Percentiles rank a stretch among this genome's conserved stretches.
These are phyloP conservation scores for Jatropha curcas DNA, from an alignment of 345 rosid genomes.

Conservation along the genomic window DNA sequence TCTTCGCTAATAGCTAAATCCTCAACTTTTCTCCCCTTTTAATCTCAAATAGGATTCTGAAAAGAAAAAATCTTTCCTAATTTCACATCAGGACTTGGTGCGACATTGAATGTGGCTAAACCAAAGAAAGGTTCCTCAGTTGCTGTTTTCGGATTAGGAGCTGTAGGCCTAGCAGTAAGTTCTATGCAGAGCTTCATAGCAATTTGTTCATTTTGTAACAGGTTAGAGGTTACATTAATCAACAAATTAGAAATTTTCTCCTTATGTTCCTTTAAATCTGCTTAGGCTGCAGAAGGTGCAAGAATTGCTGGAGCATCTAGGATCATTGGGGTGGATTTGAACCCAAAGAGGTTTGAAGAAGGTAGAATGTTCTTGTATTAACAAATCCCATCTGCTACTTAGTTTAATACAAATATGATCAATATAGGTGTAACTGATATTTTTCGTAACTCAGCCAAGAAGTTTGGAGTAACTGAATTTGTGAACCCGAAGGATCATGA, in stretches of 20 bases:
- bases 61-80: background rate
- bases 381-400: background rate
- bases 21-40: no score
- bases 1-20: background rate
- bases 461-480: conserved; percentile 46
- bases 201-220: no score
- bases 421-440: background rate
- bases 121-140: conserved; percentile 34
- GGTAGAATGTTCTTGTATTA: conserved; percentile 11
- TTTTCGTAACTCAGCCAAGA: conserved; percentile 34
- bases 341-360: conserved; percentile 32
- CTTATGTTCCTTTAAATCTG: background rate
- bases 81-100: conserved; percentile 34
- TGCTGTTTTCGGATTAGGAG: conserved; percentile 45
- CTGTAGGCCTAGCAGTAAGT: conserved; percentile 42
- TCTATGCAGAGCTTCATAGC: background rate
- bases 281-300: conserved; percentile 45
- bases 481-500: conserved; percentile 43
- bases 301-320: conserved; percentile 38
- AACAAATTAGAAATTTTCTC: background rate
- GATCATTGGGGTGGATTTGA: conserved; percentile 45
- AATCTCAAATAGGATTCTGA: background rate
- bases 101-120: conserved; percentile 47
- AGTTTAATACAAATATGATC: no score
- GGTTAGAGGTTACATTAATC: background rate